Evolutionary conservation across 345 rosid genomes (phyloP), one percentile per base, ranked within the genome.

Genomic region (Dipteronia sinensis): DNA sequence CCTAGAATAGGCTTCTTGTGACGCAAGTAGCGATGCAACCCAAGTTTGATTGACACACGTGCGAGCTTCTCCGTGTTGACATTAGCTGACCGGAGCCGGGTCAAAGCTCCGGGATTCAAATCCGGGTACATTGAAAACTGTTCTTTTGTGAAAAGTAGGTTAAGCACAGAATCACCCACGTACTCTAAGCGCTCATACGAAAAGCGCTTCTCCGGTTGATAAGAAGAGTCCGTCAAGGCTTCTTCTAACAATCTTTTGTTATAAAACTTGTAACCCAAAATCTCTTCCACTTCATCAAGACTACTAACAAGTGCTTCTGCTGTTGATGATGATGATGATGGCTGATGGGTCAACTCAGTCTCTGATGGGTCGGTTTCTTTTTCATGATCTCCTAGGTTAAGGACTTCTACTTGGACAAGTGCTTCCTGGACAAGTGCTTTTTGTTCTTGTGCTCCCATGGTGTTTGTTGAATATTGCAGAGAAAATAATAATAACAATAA

Each of bases 31-130:
- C 81, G 83, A 40, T 89, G 76, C 25, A 91, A 65, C 0, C 84
- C 83, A 42, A 86, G 92, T 62, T 67, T 91, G 16, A 88, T 2
- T 19, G 94, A 89, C 2, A 83, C 94, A 1, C 96, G 85, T 0
- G 98, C 92, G 13, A 93, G 85, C 69, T 93, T 93, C 72, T 93
- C 96, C 0, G 86, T 84, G 27, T 93, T 83, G 0, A 93, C 92
- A 59, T 93, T 93, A 29, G 86, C 89, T 0, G 93, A 89, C 6
- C 93, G 86, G 74, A 93, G 98, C 2, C 92, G 75, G 38, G 98
- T 93, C 69, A 91, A 65, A 22, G 19, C 25, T 4, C 93, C 98
- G 0, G 92, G 87, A 2, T 66, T 0, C 79, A 80, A 69, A 27
- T 85, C 79, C 10, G 91, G 90, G 29, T 88, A 89, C 31, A 0